Evolutionary conservation across 108 stramenopile genomes (phyloP), one percentile per base, ranked within the genome.

Genomic region (Aurantiochytrium sp.): DNA sequence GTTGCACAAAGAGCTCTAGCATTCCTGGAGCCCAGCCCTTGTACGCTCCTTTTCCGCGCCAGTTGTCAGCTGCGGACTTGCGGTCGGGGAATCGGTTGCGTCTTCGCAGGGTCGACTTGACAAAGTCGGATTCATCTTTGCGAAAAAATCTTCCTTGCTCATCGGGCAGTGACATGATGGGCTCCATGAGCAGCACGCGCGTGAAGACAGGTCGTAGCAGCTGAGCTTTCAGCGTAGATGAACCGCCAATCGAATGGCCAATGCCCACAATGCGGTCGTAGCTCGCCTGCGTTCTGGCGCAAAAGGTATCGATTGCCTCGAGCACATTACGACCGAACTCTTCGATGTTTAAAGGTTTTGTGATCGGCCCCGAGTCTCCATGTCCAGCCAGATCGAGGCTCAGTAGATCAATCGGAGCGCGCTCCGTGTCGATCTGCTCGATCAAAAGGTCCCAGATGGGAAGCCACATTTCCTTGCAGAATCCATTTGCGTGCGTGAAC

Each of bases 401-500:
- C 0, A 83, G 51, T 18, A 53, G 16, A 35, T 83, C 51, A 16
- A 83, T 6, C 28, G 76, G 45, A 23, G 49, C 51, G 10, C 6
- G 19, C 43, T 47, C 51, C 51, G 45, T 83, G 76, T 53, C 51
- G 10, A 45, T 23, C 10, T 35, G 19, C 51, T 83, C 49, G 4
- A 83, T 43, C 8, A 83, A 16, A 12, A 53, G 49, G 51, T 83
- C 51, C 76, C 45, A 53, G n/a, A 83, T 53, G 4, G 76, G 76
- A 6, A 83, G 28, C 76, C 76, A 83, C 76, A 83, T n/a, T 53
- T 83, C 76, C 76, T 83, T 83, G 51, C 76, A 83, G 4, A 83
- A 83, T 28, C 76, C 76, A 83, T 83, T 83, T 35, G 76, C 76
- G 51, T 83, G 76, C 51, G 76, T 53, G 28, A 47, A 83, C 18